A percentile compares a stretch with the other conserved stretches of the same genome.
phyloP scores from a whole-genome alignment of 2,329 filamentous ascomycete genomes.

The Fusarium sarcochroum region DNA sequence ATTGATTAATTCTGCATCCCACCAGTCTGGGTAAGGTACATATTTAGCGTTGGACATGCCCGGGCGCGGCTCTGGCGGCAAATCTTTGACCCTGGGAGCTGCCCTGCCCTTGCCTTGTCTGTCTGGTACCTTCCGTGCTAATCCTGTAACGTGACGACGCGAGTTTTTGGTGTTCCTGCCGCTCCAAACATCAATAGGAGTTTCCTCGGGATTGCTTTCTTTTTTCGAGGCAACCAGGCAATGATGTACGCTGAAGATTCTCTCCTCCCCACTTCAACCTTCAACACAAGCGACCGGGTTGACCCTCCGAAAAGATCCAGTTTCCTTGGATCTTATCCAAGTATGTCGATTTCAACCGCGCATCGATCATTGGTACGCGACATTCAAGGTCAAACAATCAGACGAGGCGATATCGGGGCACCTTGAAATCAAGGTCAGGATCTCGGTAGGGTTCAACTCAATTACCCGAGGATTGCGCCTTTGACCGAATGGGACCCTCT shows the following conservation, averaged over 20 bases:
- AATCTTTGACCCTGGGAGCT: constrained; percentile 14
- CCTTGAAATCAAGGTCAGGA: constrained; percentile 1
- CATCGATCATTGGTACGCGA: constrained; percentile 8
- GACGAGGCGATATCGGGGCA: constrained; percentile 19
- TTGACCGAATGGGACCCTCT: constrained; percentile 7
- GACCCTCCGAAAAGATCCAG: constrained; percentile 22
- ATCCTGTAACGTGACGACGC: constrained; percentile 17
- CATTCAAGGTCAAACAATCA: constrained; percentile 18
- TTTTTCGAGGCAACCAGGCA: constrained; percentile 2
- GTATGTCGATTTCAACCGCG: constrained; percentile 23
- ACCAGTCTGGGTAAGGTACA: constrained; percentile 25
- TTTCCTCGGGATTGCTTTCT: constrained; percentile 36
- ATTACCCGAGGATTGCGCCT: constrained; percentile 1
- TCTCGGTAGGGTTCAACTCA: constrained; percentile 2
- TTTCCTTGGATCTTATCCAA: constrained; percentile 4
- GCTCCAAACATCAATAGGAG: constrained; percentile 19
- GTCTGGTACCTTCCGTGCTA: constrained; percentile 13
- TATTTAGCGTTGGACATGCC: constrained; percentile 14
- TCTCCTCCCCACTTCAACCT: constrained; percentile 8
- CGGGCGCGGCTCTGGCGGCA: constrained; percentile 49
- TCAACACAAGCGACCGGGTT: constrained; percentile 9
- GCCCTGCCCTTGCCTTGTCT: neutral
- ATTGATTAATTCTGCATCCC: constrained; percentile 18
- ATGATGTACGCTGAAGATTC: neutral
- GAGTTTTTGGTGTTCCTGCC: constrained; percentile 22